Base-by-base conservation (phyloP, 768 basidiomycete genomes). In the Rhizopogon salebrosus region DNA sequence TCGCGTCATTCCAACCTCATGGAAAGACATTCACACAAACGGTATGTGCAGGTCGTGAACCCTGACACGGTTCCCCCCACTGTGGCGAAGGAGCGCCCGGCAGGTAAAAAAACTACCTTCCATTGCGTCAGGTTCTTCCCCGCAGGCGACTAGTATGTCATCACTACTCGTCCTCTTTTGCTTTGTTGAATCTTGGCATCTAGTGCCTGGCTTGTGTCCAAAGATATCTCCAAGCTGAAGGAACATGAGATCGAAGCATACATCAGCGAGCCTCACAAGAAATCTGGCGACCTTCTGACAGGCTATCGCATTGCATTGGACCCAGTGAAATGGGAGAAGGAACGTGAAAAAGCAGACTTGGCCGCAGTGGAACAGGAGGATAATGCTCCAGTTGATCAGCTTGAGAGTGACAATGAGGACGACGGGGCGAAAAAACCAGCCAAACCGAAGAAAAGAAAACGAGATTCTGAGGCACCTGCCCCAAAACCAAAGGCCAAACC, bases 91-190 rank as follows among this genome's bases (percentile, higher is more conserved):
- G 87, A 90, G 64, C 86, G 86, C 18, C 92, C 95, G 9, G 67
- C 71, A 3, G 77, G 75, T 61, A 89, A 87, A 71, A 94, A 89
- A 70, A 73, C 80, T 9, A 74, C 72, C 11, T 86, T 83, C 59
- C 86, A 89, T 70, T 83, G 83, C 57, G 79, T 85, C 29, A 77
- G 86, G 58, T 99, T 95, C 80, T 98, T 97, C 80, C 94, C 97
- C 4, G 80, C 80, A 26, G 94, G 90, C 48, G 95, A 98, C 71
- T 90, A 85, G 97, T 98, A 63, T 68, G 95, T 84, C 31, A 34
- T 14, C 23, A 34, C 20, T 39, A 40, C 50, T 48, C 60, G 52
- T 49, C 39, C 42, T 27, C 50, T 41, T 31, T 39, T 53, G 54
- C 37, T 58, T 57, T 42, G 56, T 37, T 1, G 38, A 37, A 59